Conservation (phyloP, 805 yeast species). For the Saturnispora saitoi region DNA sequence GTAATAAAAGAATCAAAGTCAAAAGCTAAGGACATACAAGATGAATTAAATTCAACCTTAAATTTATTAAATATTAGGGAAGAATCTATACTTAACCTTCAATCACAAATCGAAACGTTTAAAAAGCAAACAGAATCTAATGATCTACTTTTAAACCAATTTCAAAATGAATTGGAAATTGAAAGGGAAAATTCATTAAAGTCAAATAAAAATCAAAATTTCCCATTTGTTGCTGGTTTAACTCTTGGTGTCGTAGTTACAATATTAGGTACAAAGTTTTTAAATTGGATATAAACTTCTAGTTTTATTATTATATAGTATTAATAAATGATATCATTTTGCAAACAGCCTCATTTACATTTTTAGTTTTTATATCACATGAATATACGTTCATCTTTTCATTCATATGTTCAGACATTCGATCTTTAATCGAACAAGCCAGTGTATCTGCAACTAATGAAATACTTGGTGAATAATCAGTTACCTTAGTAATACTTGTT, state of each 20-base stretch:
- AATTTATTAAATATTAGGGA: not conserved
- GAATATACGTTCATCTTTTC: not conserved
- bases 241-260: not conserved
- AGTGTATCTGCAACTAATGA: not conserved
- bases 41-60: not conserved
- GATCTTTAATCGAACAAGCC: not conserved
- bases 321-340: not conserved
- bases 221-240: not conserved
- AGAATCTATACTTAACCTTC: not conserved
- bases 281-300: not conserved
- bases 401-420: conserved; percentile 3
- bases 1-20: not conserved
- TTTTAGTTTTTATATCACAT: not conserved
- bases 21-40: not conserved
- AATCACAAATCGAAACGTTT: not conserved
- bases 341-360: not conserved
- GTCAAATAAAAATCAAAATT: not conserved
- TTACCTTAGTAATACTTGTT: conserved; percentile 34
- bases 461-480: not conserved
- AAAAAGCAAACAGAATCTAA: not conserved
- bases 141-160: not conserved
- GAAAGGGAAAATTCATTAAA: not conserved
- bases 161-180: not conserved
- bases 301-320: not conserved
- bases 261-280: not conserved